Evolutionary conservation across 306 rosid genomes (phyloP).

Genomic region (Lathyrus oleraceus): DNA sequence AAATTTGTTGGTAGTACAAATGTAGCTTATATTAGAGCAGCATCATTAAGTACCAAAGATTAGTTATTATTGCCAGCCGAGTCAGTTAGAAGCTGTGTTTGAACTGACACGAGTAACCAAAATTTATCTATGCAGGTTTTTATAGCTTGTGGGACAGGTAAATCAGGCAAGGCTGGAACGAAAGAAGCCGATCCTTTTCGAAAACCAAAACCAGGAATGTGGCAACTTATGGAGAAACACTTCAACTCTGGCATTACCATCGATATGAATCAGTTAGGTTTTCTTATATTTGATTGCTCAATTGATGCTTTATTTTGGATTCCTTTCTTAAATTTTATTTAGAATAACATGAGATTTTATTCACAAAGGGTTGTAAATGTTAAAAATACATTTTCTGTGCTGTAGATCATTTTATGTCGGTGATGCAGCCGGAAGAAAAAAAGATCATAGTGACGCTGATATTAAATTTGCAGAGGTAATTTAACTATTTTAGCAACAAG

Average conservation of each 20-base stretch:
- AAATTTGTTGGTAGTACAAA: slow-evolving; percentile 24
- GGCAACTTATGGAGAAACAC: slow-evolving; percentile 80
- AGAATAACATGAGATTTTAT: slow-evolving; percentile 4
- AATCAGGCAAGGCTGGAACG: slow-evolving; percentile 46
- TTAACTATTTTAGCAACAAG: slow-evolving; percentile 10
- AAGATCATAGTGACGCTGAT: slow-evolving; percentile 94
- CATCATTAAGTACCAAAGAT: no score
- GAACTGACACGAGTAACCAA: slow-evolving; percentile 19
- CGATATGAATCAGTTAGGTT: slow-evolving; percentile 73
- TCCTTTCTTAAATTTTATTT: slow-evolving; percentile 12
- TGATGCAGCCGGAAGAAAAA: slow-evolving; percentile 89
- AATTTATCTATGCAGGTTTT: slow-evolving; percentile 63
- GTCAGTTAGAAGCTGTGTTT: background rate
- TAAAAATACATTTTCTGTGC: slow-evolving; percentile 23
- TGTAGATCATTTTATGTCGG: slow-evolving; percentile 91
- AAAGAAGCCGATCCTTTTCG: slow-evolving; percentile 70
- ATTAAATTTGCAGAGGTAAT: slow-evolving; percentile 81
- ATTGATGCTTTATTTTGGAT: slow-evolving; percentile 14
- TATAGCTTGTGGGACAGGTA: slow-evolving; percentile 75
- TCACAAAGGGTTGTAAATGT: slow-evolving; percentile 21
- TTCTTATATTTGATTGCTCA: slow-evolving; percentile 33
- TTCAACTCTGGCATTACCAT: slow-evolving; percentile 79
- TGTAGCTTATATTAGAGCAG: slow-evolving; percentile 1
- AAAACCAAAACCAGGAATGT: slow-evolving; percentile 91
- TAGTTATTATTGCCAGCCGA: no score